Percentiles rank a stretch among this genome's conserved stretches.
Evolutionary conservation across 1,284 basidiomycete species (phyloP).

Genomic region (Microstroma glucosiphilum): DNA sequence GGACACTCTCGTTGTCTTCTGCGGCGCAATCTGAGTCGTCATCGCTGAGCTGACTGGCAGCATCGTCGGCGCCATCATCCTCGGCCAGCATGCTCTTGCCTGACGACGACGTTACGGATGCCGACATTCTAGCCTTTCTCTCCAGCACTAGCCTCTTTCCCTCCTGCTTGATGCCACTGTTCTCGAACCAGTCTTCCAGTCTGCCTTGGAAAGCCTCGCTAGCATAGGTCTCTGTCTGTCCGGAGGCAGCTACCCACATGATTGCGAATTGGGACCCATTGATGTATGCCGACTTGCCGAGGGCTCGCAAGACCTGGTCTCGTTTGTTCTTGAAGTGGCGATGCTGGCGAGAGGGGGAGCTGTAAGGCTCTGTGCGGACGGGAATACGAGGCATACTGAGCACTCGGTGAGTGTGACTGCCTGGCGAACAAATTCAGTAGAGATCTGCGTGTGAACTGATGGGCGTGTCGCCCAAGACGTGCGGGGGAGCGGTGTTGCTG

Average conservation of each 20-base stretch:
- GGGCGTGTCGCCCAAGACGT: not conserved
- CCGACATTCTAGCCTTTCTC: not conserved
- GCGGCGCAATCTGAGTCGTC: constrained; percentile 4
- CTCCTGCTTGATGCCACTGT: constrained; percentile 40
- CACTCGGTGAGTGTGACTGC: no score
- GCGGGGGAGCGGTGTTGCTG: not conserved
- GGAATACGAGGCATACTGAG: constrained; percentile 56
- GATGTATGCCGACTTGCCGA: constrained; percentile 54
- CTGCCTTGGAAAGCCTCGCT: constrained; percentile 51
- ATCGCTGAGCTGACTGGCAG: constrained; percentile 7
- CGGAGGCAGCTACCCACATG: constrained; percentile 56
- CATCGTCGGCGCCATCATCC: constrained; percentile 9
- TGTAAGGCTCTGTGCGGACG: constrained; percentile 56
- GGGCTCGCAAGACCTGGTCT: constrained; percentile 55
- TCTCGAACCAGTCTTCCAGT: constrained; percentile 41
- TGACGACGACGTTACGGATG: constrained; percentile 2
- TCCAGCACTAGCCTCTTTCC: constrained; percentile 30
- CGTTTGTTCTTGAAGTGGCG: constrained; percentile 58
- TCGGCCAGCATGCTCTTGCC: not conserved
- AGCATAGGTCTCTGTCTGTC: constrained; percentile 57
- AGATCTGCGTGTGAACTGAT: constrained; percentile 26
- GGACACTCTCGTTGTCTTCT: not conserved
- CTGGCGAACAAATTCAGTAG: constrained; percentile 4
- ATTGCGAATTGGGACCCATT: constrained; percentile 58
- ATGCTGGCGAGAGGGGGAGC: constrained; percentile 55